Conservation (phyloP, 768 basidiomycete species). For the Cystobasidium tubakii region DNA sequence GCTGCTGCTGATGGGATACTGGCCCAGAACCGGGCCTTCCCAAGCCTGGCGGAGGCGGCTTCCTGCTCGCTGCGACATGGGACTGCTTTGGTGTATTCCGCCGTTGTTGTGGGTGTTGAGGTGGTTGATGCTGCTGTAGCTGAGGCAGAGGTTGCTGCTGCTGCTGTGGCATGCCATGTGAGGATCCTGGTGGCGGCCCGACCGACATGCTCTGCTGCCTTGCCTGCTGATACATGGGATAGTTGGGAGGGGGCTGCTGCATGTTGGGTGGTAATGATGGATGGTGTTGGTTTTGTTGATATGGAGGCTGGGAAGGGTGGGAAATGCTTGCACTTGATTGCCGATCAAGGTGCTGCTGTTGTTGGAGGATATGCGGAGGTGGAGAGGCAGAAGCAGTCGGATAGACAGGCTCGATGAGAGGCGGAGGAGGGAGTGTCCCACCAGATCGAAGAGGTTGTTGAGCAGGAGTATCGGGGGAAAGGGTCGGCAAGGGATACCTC, state of each 20-base stretch:
- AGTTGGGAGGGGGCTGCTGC: background rate
- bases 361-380: conserved; percentile 14
- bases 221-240: conserved; percentile 29
- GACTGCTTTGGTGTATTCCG: background rate
- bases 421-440: background rate
- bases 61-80: conserved; percentile 20
- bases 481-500: conserved; percentile 38
- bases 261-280: background rate
- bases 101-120: conserved; percentile 2
- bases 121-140: background rate
- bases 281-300: conserved; percentile 12
- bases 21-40: background rate
- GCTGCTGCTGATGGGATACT: too few species aligned
- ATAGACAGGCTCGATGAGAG: background rate
- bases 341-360: conserved; percentile 1
- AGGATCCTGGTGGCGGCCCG: background rate
- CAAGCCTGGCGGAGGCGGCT: background rate
- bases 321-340: background rate
- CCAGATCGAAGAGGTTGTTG: conserved; percentile 33
- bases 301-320: conserved; percentile 6
- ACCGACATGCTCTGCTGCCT: conserved; percentile 16
- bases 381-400: background rate
- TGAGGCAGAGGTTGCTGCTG: conserved; percentile 17
- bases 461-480: conserved; percentile 19
- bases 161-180: conserved; percentile 7